Evolutionary conservation across 1,284 basidiomycete genomes (phyloP).

Genomic region (Puccinia novopanici): DNA sequence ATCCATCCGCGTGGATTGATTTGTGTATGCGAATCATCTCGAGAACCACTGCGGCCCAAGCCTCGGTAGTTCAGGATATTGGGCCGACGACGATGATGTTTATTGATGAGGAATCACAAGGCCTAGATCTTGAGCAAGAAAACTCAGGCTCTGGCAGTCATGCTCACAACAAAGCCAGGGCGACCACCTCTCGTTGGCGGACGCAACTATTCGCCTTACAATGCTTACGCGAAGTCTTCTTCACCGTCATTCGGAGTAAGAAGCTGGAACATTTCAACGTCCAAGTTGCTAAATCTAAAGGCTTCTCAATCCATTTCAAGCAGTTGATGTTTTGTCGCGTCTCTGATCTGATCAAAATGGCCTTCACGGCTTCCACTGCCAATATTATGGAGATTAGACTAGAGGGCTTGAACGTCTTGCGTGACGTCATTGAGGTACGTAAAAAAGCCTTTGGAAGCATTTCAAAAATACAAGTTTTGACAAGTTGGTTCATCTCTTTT

Average conservation of each 20-base stretch:
- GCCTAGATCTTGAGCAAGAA: conserved; percentile 53
- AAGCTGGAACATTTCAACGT: conserved; percentile 79
- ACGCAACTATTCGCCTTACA: conserved; percentile 93
- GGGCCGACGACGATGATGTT: conserved; percentile 62
- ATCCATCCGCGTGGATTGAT: conserved; percentile 96
- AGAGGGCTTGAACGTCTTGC: conserved; percentile 84
- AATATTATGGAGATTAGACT: conserved; percentile 92
- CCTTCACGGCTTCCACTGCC: conserved; percentile 93
- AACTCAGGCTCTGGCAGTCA: conserved; percentile 35
- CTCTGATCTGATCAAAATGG: conserved; percentile 92
- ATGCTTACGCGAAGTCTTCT: conserved; percentile 87
- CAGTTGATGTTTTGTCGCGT: conserved; percentile 77
- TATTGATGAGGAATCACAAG: conserved; percentile 56
- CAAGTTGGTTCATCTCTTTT: neutral
- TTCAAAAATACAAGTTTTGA: neutral
- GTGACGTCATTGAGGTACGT: conserved; percentile 78
- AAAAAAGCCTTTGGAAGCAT: neutral
- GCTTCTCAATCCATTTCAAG: conserved; percentile 59
- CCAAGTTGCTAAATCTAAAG: conserved; percentile 63
- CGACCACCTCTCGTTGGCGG: conserved; percentile 74
- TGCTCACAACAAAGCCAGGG: conserved; percentile 1
- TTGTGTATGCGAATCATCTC: conserved; percentile 96
- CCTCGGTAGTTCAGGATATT: conserved; percentile 61
- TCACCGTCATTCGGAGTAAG: conserved; percentile 72
- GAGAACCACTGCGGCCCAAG: conserved; percentile 57